These are phyloP conservation scores for Hemileia vastatrix DNA, from an alignment of 1,284 basidiomycete genomes.

Conservation along the genomic window DNA sequence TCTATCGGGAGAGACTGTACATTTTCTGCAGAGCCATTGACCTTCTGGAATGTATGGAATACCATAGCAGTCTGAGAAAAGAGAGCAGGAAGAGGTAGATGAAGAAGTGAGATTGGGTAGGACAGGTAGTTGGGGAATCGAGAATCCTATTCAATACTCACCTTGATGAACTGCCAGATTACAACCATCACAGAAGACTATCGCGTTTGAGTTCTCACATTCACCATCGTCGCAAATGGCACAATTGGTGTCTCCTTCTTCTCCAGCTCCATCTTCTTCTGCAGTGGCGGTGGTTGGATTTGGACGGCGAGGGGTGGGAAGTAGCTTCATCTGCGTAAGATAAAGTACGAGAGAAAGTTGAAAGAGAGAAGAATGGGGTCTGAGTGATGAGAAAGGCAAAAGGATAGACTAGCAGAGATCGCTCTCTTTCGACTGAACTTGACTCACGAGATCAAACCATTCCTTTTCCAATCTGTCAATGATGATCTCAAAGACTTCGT, in stretches of 20 bases:
- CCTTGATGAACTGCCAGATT: constrained; percentile 98
- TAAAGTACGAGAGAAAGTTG: constrained; percentile 52
- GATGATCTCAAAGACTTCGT: constrained; percentile 87
- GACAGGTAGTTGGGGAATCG: too few species aligned
- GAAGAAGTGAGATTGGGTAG: too few species aligned
- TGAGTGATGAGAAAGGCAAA: background rate
- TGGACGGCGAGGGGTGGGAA: too few species aligned
- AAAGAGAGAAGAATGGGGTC: background rate
- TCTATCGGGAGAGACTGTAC: constrained; percentile 92
- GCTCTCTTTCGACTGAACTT: too few species aligned
- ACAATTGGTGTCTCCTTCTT: constrained; percentile 92
- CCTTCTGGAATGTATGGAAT: constrained; percentile 99
- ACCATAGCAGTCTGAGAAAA: constrained; percentile 99
- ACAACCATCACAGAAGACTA: constrained; percentile 98
- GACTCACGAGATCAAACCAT: constrained; percentile 72
- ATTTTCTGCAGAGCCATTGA: constrained; percentile 98
- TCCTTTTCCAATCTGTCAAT: constrained; percentile 98
- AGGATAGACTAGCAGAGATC: too few species aligned
- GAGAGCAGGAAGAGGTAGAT: too few species aligned
- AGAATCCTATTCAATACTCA: too few species aligned
- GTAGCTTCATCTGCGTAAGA: constrained; percentile 76
- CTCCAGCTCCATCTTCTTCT: too few species aligned
- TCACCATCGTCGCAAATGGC: constrained; percentile 97
- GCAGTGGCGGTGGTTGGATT: too few species aligned
- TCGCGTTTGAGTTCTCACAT: constrained; percentile 96